phyloP scores from a whole-genome alignment of 2,329 filamentous ascomycete species.

The Chrysosphaeria jannelii region DNA sequence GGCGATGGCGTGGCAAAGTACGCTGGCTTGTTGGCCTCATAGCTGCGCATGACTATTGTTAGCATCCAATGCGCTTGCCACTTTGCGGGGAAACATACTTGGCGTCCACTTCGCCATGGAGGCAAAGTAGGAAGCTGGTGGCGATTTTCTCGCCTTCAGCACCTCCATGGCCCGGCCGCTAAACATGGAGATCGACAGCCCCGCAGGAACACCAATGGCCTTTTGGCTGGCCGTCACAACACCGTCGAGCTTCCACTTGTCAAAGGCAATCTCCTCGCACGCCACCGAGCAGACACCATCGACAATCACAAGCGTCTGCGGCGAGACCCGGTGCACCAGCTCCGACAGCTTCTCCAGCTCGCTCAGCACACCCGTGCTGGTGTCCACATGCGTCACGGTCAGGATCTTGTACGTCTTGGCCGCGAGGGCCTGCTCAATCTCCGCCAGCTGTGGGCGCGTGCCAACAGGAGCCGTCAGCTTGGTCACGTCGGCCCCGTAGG shows the following conservation, averaged over 20 bases:
- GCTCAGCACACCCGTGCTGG: conserved; percentile 80
- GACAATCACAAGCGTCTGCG: conserved; percentile 70
- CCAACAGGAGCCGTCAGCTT: conserved; percentile 77
- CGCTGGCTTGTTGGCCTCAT: conserved; percentile 87
- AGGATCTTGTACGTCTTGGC: conserved; percentile 83
- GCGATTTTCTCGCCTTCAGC: conserved; percentile 53
- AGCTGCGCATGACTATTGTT: conserved; percentile 72
- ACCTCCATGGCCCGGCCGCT: conserved; percentile 62
- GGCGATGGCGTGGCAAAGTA: conserved; percentile 95
- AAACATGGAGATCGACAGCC: conserved; percentile 79
- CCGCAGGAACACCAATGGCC: conserved; percentile 83
- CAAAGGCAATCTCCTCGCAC: conserved; percentile 84
- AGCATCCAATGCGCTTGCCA: not conserved
- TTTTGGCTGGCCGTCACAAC: conserved; percentile 91
- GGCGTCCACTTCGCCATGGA: conserved; percentile 95
- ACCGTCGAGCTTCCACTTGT: conserved; percentile 77
- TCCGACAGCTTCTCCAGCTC: conserved; percentile 65
- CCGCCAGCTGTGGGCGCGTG: conserved; percentile 54
- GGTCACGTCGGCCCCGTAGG: conserved; percentile 72
- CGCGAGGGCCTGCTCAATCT: conserved; percentile 67
- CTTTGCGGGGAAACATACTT: conserved; percentile 20
- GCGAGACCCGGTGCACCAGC: conserved; percentile 59
- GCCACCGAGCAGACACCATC: conserved; percentile 95
- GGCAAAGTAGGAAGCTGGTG: conserved; percentile 71
- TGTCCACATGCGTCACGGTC: conserved; percentile 92